These are phyloP conservation scores for Eucalyptus viminalis DNA, from an alignment of 345 rosid species.

Conservation along the genomic window DNA sequence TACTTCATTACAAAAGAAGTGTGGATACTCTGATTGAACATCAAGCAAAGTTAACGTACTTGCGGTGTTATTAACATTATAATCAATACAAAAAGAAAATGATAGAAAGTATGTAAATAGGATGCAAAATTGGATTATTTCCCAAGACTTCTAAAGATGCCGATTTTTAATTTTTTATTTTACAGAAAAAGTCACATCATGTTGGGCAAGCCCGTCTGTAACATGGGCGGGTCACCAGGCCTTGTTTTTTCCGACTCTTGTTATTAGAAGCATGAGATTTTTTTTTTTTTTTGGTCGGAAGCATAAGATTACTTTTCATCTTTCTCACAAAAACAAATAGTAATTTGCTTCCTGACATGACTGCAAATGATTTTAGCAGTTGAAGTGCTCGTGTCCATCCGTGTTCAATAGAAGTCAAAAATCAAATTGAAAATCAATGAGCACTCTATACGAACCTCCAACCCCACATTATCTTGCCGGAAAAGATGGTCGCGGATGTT, in stretches of 20 bases:
- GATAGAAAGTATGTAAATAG: neutral
- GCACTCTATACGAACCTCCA: neutral
- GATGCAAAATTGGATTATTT: neutral
- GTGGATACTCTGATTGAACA: neutral
- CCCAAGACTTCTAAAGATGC: neutral
- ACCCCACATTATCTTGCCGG: neutral
- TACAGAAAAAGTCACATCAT: neutral
- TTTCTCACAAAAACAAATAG: neutral
- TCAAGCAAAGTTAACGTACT: neutral
- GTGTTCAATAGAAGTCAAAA: neutral
- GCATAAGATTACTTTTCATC: neutral
- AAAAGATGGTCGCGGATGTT: neutral
- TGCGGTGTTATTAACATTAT: neutral
- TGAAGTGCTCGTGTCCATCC: neutral
- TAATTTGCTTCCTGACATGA: neutral
- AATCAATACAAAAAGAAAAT: neutral
- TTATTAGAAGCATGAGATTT: neutral
- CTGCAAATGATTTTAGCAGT: neutral
- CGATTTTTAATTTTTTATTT: neutral
- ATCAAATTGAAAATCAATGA: neutral
- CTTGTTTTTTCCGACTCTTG: neutral
- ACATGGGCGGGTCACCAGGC: neutral
- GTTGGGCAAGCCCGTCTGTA: neutral
- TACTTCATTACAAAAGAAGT: neutral
- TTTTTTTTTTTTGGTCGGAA: neutral